A percentile compares a stretch with the other conserved stretches of the same genome.
Conservation (phyloP, 495 filamentous ascomycete species). For the Penicillium coprophilum region DNA sequence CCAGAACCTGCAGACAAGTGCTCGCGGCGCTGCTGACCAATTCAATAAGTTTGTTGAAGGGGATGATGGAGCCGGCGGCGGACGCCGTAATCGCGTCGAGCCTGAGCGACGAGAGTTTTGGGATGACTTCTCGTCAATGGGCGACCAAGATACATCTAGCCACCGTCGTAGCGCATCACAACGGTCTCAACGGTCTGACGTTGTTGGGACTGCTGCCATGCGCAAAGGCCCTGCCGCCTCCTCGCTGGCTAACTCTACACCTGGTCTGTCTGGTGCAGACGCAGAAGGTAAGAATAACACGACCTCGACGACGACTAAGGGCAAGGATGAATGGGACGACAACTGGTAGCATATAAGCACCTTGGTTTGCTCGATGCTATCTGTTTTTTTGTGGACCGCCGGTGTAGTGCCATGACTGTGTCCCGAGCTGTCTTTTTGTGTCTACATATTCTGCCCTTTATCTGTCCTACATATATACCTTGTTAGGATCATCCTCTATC, state of each 20-base stretch:
- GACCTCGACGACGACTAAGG: slow-evolving; percentile 34
- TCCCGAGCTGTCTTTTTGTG: slow-evolving; percentile 6
- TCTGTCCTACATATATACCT: slow-evolving; percentile 19
- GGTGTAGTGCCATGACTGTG: slow-evolving; percentile 14
- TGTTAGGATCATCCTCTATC: slow-evolving; percentile 11
- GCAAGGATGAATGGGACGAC: slow-evolving; percentile 64
- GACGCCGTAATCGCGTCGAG: slow-evolving; percentile 39
- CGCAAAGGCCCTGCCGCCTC: slow-evolving; percentile 55
- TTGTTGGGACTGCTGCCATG: slow-evolving; percentile 75
- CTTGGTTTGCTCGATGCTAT: slow-evolving; percentile 8
- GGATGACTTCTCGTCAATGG: slow-evolving; percentile 72
- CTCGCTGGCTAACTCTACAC: slow-evolving; percentile 23
- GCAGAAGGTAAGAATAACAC: slow-evolving; percentile 39
- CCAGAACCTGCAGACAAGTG: slow-evolving; percentile 61
- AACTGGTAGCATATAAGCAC: slow-evolving; percentile 52
- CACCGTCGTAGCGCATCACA: slow-evolving; percentile 32
- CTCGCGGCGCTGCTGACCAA: slow-evolving; percentile 68
- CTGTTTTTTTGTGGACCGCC: slow-evolving; percentile 5
- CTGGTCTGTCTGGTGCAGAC: slow-evolving; percentile 37
- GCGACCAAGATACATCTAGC: slow-evolving; percentile 47
- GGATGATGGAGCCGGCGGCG: slow-evolving; percentile 35
- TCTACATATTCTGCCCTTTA: slow-evolving; percentile 3
- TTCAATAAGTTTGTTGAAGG: slow-evolving; percentile 84
- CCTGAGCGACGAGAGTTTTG: slow-evolving; percentile 83
- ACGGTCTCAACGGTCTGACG: slow-evolving; percentile 30